Evolutionary conservation across 2,329 filamentous ascomycete genomes (phyloP), one percentile per base, ranked within the genome.

Genomic region (Pestalotiopsis sp.): DNA sequence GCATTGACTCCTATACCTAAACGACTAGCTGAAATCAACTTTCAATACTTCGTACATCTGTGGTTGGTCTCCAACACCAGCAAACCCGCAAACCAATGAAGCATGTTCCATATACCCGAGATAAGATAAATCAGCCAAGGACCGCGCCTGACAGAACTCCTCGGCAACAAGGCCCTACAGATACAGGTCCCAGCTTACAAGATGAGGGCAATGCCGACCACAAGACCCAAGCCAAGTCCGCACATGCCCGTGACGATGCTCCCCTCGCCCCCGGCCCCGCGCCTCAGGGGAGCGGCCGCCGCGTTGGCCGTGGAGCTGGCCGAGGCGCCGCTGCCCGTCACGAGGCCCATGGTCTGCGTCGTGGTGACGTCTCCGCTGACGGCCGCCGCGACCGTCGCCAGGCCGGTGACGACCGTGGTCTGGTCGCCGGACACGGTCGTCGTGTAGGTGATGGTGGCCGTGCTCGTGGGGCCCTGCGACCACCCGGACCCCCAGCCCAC

Each of bases 401-500:
- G 52, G 4, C 74, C 75, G 0, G 76, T 76, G 61, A 71, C 71
- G 31, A 77, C 78, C 5, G 73, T 75, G 67, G 76, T 73, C 9
- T 59, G 20, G 17, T 5, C 23, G 20, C 72, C 70, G 66, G 79
- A 77, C 31, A 72, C 67, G 2, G 73, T 78, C 9, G 74, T 77
- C 14, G 80, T 80, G 41, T 75, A 72, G 3, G 80, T 81, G 58
- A 82, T 74, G 36, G 71, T 78, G 68, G 72, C 65, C 2, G 80
- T 82, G 31, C 76, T 72, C 6, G 80, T 81, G 12, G 79, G 70
- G 1, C 72, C 76, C 78, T 79, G 81, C 55, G 72, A 76, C 82
- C 82, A 84, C 64, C 81, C 82, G 12, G 71, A 66, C 57, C 81
- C 80, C 81, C 82, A 83, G 70, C 78, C 78, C 27, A 79, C 79